phyloP scores from a whole-genome alignment of 129 eudicot species.

The Tanacetum coccineum region DNA sequence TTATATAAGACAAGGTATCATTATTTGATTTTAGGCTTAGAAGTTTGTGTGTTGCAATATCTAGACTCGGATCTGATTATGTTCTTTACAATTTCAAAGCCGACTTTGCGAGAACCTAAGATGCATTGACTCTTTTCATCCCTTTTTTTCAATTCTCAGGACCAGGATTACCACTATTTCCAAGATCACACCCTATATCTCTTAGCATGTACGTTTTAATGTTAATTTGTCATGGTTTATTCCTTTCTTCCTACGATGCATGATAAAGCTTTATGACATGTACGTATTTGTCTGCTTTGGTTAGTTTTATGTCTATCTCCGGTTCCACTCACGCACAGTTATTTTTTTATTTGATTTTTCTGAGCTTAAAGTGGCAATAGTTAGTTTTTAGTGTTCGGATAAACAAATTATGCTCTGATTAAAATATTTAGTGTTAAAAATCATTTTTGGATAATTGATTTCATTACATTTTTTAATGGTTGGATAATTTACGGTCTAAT shows the following conservation, averaged over 20 bases:
- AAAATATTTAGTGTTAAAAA: no score
- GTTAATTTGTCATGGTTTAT: conserved; percentile 11
- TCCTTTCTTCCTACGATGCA: conserved; percentile 3
- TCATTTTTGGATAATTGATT: no score
- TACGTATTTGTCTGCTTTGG: no score
- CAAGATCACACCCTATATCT: conserved; percentile 78
- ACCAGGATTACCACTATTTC: conserved; percentile 55
- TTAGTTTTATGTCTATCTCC: neutral
- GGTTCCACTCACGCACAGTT: neutral
- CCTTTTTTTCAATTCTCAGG: conserved; percentile 27
- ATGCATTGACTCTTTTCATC: neutral
- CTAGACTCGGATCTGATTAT: neutral
- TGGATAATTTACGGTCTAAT: no score
- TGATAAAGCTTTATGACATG: no score
- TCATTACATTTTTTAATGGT: no score
- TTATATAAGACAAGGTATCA: neutral
- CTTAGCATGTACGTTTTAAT: conserved; percentile 53
- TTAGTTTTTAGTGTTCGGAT: no score
- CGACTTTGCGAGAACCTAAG: neutral
- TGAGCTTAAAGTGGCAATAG: no score
- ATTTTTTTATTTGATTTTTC: no score
- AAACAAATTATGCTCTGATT: no score
- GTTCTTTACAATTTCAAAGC: neutral
- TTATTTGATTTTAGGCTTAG: neutral
- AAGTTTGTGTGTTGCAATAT: conserved; percentile 3